phyloP scores from a whole-genome alignment of 108 stramenopile genomes.

The Fragilaria crotonensis region DNA sequence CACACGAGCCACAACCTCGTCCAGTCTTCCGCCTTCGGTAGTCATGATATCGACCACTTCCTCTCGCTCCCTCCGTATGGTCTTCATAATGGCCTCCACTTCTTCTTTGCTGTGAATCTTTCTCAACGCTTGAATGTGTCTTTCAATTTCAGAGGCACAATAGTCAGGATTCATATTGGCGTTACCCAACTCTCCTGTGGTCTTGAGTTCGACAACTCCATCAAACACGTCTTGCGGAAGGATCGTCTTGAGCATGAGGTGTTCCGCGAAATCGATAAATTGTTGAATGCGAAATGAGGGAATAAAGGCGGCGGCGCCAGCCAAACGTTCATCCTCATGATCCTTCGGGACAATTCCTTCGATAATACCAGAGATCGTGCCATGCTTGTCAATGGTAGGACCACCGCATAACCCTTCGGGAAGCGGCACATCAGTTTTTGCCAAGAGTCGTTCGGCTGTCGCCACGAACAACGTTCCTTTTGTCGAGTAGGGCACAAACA shows the following conservation, averaged over 20 bases:
- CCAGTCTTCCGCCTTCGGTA: slow-evolving; percentile 69
- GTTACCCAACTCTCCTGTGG: slow-evolving; percentile 21
- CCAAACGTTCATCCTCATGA: slow-evolving; percentile 53
- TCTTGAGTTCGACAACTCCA: slow-evolving; percentile 48
- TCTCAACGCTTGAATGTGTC: slow-evolving; percentile 43
- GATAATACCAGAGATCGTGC: slow-evolving; percentile 58
- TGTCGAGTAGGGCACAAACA: slow-evolving; percentile 56
- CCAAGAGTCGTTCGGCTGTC: slow-evolving; percentile 69
- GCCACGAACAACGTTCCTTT: slow-evolving; percentile 41
- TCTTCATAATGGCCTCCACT: slow-evolving; percentile 65
- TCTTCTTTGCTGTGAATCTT: slow-evolving; percentile 58
- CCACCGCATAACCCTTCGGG: slow-evolving; percentile 84
- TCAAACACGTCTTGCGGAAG: slow-evolving; percentile 54
- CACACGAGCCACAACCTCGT: slow-evolving; percentile 60
- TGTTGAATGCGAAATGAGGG: slow-evolving; percentile 57
- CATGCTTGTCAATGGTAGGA: slow-evolving; percentile 50
- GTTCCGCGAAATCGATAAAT: slow-evolving; percentile 69
- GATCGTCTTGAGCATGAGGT: slow-evolving; percentile 64
- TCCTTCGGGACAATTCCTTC: slow-evolving; percentile 74
- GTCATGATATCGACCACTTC: slow-evolving; percentile 71
- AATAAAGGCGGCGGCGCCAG: slow-evolving; percentile 71
- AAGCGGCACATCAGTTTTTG: slow-evolving; percentile 54
- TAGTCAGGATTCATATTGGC: slow-evolving; percentile 19
- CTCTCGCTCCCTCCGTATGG: slow-evolving; percentile 55
- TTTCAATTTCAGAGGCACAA: no score